Percentiles rank a stretch among this genome's conserved stretches.
Evolutionary conservation across 1,284 basidiomycete genomes (phyloP).

Genomic region (Austroboletus niveus): DNA sequence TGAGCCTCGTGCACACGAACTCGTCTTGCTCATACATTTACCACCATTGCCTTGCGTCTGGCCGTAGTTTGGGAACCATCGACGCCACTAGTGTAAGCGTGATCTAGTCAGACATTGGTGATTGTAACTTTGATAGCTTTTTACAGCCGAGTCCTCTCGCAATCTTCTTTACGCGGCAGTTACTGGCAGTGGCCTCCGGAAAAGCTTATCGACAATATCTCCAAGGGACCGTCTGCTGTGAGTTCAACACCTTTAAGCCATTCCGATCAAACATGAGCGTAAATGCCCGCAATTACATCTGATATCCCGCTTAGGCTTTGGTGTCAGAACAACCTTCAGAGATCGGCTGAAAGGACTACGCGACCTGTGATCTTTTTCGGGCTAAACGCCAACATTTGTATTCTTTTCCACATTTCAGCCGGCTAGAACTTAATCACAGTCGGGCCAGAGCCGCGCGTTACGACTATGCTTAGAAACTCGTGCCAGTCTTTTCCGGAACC

Average conservation of each 20-base stretch:
- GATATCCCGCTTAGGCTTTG: background rate
- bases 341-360: background rate
- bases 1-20: background rate
- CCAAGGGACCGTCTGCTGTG: background rate
- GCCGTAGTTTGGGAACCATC: background rate
- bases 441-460: conserved; percentile 1
- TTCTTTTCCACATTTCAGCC: background rate
- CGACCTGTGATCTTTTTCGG: background rate
- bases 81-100: background rate
- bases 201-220: too few species aligned
- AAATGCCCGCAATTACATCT: background rate
- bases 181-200: too few species aligned
- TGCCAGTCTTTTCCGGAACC: conserved; percentile 14
- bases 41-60: background rate
- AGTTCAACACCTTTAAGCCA: conserved; percentile 2
- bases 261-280: background rate
- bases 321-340: background rate
- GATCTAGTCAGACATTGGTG: conserved; percentile 8
- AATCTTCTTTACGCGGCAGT: background rate
- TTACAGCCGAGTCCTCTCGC: conserved; percentile 1
- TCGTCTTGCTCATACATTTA: background rate
- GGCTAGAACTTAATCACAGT: conserved; percentile 2
- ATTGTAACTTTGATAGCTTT: background rate
- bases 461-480: conserved; percentile 17
- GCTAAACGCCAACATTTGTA: conserved; percentile 7